These are phyloP conservation scores for Psilocybe sp. DNA, from an alignment of 768 basidiomycete species.

Conservation along the genomic window DNA sequence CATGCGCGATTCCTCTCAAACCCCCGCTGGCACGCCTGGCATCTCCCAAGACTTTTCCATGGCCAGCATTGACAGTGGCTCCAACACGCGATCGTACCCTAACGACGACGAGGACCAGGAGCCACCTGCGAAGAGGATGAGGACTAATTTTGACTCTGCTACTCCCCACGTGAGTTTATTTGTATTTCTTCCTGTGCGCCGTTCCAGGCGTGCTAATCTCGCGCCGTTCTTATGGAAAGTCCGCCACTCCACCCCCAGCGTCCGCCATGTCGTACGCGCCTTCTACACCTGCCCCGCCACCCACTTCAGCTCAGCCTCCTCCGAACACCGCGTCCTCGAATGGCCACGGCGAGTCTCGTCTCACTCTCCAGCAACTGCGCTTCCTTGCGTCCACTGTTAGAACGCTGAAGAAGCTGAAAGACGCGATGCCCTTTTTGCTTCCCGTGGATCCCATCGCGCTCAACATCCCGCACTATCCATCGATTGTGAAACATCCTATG, in stretches of 20 bases:
- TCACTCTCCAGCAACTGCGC: constrained; percentile 67
- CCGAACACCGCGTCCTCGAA: constrained; percentile 17
- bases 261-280: constrained; percentile 39
- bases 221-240: constrained; percentile 47
- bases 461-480: constrained; percentile 84
- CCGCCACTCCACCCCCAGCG: constrained; percentile 71
- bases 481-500: constrained; percentile 89
- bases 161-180: constrained; percentile 65
- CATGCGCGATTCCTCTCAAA: constrained; percentile 38
- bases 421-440: constrained; percentile 73
- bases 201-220: constrained; percentile 52
- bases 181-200: constrained; percentile 42
- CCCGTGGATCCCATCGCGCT: constrained; percentile 89
- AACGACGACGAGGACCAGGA: constrained; percentile 59
- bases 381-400: constrained; percentile 78
- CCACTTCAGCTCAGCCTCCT: constrained; percentile 19
- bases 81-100: constrained; percentile 30
- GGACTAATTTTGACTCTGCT: constrained; percentile 74
- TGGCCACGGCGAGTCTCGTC: constrained; percentile 38
- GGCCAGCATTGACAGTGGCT: constrained; percentile 30
- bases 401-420: constrained; percentile 82
- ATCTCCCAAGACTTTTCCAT: constrained; percentile 37
- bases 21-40: constrained; percentile 37
- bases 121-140: constrained; percentile 80
- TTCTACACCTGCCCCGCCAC: constrained; percentile 33